Percentiles rank a stretch among this genome's conserved stretches.
phyloP scores from a whole-genome alignment of 1,284 basidiomycete species.

The Cryptococcus sp. region DNA sequence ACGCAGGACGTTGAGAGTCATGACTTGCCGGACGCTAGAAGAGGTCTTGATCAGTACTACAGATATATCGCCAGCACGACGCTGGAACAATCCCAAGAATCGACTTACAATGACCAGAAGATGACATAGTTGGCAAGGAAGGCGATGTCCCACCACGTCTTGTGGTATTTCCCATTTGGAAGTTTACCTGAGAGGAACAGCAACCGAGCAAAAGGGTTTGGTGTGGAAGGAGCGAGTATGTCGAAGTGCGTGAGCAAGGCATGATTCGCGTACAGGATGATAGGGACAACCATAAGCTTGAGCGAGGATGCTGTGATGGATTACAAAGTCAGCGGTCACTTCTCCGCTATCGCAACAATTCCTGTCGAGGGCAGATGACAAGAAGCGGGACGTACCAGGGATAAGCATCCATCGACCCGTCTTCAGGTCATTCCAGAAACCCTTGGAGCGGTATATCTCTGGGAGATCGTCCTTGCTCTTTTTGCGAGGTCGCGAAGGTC shows the following conservation, averaged over 20 bases:
- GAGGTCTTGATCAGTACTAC: background rate
- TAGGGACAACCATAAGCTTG: conserved; percentile 70
- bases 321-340: background rate
- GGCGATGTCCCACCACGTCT: conserved; percentile 73
- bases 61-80: background rate
- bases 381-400: conserved; percentile 60
- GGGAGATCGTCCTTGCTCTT: conserved; percentile 25
- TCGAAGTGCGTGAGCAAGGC: conserved; percentile 53
- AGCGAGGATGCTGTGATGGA: conserved; percentile 63
- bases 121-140: conserved; percentile 88
- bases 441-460: conserved; percentile 44
- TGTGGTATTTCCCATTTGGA: conserved; percentile 65
- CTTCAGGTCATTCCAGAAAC: conserved; percentile 58
- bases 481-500: conserved; percentile 18
- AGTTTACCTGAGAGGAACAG: conserved; percentile 74
- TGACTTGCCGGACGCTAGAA: conserved; percentile 67
- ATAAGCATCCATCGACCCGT: conserved; percentile 71
- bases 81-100: too few species aligned
- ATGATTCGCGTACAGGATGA: conserved; percentile 75
- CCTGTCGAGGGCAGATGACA: background rate
- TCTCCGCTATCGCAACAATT: background rate
- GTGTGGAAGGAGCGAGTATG: conserved; percentile 52
- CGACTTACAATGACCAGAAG: conserved; percentile 74
- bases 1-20: conserved; percentile 68
- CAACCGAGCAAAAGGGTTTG: conserved; percentile 75